Base-by-base conservation (phyloP, 495 filamentous ascomycete genomes). In the Echria macrotheca region DNA sequence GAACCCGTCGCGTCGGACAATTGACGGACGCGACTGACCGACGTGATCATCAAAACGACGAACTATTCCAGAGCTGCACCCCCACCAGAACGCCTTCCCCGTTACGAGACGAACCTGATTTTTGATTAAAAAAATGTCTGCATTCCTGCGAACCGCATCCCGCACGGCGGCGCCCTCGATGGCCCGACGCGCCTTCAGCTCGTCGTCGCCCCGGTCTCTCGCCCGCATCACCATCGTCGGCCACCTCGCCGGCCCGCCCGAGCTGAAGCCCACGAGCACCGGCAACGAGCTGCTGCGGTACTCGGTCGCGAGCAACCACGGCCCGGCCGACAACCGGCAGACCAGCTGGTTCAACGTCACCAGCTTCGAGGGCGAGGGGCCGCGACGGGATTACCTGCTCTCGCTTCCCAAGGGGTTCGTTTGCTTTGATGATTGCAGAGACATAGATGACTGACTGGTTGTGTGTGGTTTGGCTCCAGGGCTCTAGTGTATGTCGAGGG, bases 271-370 rank as follows among this genome's bases (percentile, higher is more conserved):
- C 31, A 85, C 85, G 38, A 72, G 73, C 57, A 81, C 71, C 22
- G 87, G 87, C 45, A 67, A 71, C 24, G 85, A 90, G 24, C 47
- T 90, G 46, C 51, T 95, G 49, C 71, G 69, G 38, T 95, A 89
- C 64, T 56, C 77, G 2, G 68, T 95, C 28, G 86, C 70, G 23
- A 82, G 79, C 29, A 72, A 63, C 50, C 58, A 60, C 47, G 86
- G 86, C 2, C 58, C 71, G 35, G 55, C 55, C 36, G 80, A 85
- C 2, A 84, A 87, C 64, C 71, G 74, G 39, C 66, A 78, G 54
- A 86, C 84, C 12, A 89, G 80, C 74, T 96, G 81, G 81, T 96
- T 86, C 75, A 74, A 73, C 41, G 70, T 95, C 32, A 65, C 78
- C 4, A 75, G 72, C 69, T 93, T 93, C 67, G 44, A 67, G 22